Percentiles rank a stretch among this genome's conserved stretches.
These are phyloP conservation scores for Choanephora cucurbitarum DNA, from an alignment of 371 early-diverging fungal genomes.

Conservation along the genomic window DNA sequence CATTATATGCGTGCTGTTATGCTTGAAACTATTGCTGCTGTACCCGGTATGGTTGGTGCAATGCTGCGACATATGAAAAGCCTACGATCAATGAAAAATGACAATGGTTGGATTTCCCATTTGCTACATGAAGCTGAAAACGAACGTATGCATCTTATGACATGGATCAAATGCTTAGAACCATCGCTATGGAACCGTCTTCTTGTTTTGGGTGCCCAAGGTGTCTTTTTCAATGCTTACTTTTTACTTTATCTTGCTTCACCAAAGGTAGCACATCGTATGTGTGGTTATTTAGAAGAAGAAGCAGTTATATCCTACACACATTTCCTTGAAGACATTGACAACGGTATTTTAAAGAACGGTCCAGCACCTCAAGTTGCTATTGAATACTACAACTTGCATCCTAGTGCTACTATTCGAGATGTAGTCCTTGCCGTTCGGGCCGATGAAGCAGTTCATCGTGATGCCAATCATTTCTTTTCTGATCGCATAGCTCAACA, in stretches of 20 bases:
- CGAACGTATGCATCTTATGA: constrained; percentile 84
- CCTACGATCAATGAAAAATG: constrained; percentile 80
- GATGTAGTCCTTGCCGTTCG: constrained; percentile 95
- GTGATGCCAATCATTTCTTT: constrained; percentile 93
- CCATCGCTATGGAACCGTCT: constrained; percentile 67
- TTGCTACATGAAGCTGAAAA: constrained; percentile 89
- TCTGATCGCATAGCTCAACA: constrained; percentile 56
- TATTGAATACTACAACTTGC: constrained; percentile 89
- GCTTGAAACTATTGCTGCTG: constrained; percentile 86
- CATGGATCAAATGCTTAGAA: constrained; percentile 81
- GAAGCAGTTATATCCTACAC: constrained; percentile 95
- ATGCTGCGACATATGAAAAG: constrained; percentile 85
- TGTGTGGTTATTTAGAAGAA: constrained; percentile 82
- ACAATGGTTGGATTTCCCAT: constrained; percentile 87
- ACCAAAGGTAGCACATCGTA: constrained; percentile 85
- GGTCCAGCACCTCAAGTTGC: constrained; percentile 78
- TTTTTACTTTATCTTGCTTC: constrained; percentile 82
- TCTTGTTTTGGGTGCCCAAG: constrained; percentile 75
- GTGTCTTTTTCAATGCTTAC: constrained; percentile 90
- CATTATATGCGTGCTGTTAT: constrained; percentile 86
- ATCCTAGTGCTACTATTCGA: constrained; percentile 77
- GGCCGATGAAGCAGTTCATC: constrained; percentile 96
- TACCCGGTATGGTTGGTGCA: constrained; percentile 93
- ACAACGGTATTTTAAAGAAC: constrained; percentile 73
- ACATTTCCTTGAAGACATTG: constrained; percentile 87